Base-by-base conservation (phyloP, 257 asterid species). In the Verbascum thapsus region DNA sequence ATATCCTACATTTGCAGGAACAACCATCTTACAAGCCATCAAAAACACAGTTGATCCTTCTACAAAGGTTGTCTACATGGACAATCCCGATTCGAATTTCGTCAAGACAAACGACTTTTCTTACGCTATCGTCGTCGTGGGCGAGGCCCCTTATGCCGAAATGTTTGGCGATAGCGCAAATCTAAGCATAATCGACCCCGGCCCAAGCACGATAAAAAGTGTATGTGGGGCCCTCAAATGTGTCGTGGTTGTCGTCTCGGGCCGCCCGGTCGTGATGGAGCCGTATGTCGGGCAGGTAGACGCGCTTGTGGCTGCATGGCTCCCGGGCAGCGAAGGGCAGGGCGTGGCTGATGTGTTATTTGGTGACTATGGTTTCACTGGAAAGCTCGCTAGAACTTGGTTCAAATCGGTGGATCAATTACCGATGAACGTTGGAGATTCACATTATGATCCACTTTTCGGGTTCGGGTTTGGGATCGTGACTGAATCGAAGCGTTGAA, bases 141-240 rank as follows among this genome's bases (percentile, higher is more conserved):
- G 88, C n/a, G 88, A 83, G 64, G 53, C 18, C 5, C 83, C 88
- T 17, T 83, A 83, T 58, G 72, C 84, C 5, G n/a, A n/a, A n/a
- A n/a, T n/a, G n/a, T n/a, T n/a, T n/a, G n/a, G n/a, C n/a, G 88
- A 83, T 56, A 37, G 66, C 12, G 12, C 6, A 0, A 86, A n/a
- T 13, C 8, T 64, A 30, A 52, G 42, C 3, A 9, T 64, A 16
- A 43, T 64, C 7, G 71, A 60, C 11, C 53, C 57, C 1, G 74
- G 70, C 2, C 13, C 37, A 10, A 40, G 10, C 43, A 60, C 70
- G 10, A 75, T 75, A 8, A 26, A 16, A 0, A 74, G 63, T 11
- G 83, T 74, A 0, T 78, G 83, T 35, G 65, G 35, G 10, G 26
- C 70, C 9, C 63, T 67, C 3, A 67, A 67, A 52, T 78, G 83